Conservation (phyloP, 2,329 filamentous ascomycete species). For the Hortaea werneckii region DNA sequence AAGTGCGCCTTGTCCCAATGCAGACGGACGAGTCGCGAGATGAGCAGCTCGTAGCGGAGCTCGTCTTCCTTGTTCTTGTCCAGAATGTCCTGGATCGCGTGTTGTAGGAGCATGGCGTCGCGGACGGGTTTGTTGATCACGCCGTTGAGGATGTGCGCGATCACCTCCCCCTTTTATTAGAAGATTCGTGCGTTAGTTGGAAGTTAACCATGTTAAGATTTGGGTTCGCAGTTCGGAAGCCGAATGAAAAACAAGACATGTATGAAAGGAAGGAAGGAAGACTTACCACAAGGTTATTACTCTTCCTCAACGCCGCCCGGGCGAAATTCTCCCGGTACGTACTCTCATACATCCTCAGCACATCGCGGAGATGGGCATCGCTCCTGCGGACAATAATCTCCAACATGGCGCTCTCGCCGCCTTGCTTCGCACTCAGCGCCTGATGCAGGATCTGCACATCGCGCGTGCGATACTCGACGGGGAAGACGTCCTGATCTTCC, state of each 20-base stretch:
- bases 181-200: too few relatives aligned
- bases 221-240: too few relatives aligned
- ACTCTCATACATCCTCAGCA: constrained; percentile 66
- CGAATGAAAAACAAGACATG: too few relatives aligned
- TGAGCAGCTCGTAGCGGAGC: constrained; percentile 74
- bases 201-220: too few relatives aligned
- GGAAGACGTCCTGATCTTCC: constrained; percentile 59
- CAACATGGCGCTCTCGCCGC: constrained; percentile 82
- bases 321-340: constrained; percentile 74
- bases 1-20: constrained; percentile 89
- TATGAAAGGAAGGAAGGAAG: not conserved
- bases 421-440: constrained; percentile 59
- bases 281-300: constrained; percentile 83
- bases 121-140: constrained; percentile 92
- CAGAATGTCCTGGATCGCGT: constrained; percentile 59
- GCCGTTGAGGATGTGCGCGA: constrained; percentile 92
- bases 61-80: constrained; percentile 28
- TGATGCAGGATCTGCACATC: constrained; percentile 66
- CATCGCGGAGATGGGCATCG: constrained; percentile 70
- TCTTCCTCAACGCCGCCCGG: constrained; percentile 75
- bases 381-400: constrained; percentile 70
- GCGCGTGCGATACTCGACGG: constrained; percentile 46
- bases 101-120: constrained; percentile 81
- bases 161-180: constrained; percentile 73
- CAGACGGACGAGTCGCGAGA: constrained; percentile 74